Evolutionary conservation across 345 rosid species (phyloP).

Genomic region (Eucalyptus caleyi): DNA sequence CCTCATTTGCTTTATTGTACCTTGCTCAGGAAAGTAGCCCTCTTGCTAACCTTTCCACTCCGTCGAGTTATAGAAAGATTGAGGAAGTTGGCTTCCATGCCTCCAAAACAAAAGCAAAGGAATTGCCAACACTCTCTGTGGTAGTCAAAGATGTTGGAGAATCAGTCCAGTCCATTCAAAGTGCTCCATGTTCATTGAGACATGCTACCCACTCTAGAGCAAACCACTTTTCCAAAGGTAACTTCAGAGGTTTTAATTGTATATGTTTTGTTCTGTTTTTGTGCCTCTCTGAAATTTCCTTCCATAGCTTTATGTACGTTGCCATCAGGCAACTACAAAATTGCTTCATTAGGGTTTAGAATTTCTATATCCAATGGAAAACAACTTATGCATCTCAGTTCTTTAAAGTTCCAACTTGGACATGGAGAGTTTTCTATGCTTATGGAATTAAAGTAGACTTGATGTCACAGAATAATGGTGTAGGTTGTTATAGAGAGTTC

Average conservation of each 20-base stretch:
- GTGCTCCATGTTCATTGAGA: constrained; percentile 11
- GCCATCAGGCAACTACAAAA: neutral
- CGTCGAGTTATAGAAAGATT: neutral
- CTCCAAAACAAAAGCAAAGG: neutral
- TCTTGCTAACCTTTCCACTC: neutral
- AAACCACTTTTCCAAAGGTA: constrained; percentile 27
- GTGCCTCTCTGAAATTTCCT: neutral
- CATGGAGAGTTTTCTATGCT: neutral
- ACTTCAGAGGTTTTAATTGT: neutral
- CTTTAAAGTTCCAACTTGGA: neutral
- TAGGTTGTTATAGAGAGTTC: neutral
- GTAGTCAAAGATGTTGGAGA: constrained; percentile 17
- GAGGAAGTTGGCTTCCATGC: neutral
- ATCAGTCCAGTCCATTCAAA: constrained; percentile 1
- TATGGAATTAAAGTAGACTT: neutral
- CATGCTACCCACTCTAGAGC: constrained; percentile 13
- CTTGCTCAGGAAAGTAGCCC: neutral
- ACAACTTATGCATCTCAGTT: neutral
- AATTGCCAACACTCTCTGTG: neutral
- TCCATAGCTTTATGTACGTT: neutral
- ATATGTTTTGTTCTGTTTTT: neutral
- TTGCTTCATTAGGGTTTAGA: neutral
- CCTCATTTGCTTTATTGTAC: neutral
- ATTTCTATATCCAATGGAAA: neutral
- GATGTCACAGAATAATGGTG: neutral